These are phyloP conservation scores for Kwoniella bestiolae DNA, from an alignment of 768 basidiomycete genomes.

Conservation along the genomic window DNA sequence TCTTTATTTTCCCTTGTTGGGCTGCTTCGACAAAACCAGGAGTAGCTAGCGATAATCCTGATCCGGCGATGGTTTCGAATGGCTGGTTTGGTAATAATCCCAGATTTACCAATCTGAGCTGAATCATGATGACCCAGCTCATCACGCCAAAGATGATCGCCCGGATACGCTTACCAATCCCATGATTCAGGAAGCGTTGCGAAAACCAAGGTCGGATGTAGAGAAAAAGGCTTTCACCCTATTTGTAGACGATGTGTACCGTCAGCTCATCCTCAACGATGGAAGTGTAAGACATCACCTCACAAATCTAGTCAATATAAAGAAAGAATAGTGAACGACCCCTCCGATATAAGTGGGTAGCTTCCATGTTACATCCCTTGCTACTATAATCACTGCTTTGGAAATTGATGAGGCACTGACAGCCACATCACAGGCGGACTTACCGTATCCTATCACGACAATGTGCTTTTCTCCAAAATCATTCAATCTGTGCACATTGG, in stretches of 20 bases:
- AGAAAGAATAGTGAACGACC: background rate
- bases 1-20: background rate
- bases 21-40: background rate
- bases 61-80: slow-evolving; percentile 5
- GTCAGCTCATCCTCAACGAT: too few species aligned
- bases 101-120: background rate
- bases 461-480: background rate
- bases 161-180: background rate
- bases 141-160: background rate
- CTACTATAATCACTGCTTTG: background rate
- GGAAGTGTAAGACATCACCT: too few species aligned
- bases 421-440: slow-evolving; percentile 8
- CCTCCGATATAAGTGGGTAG: slow-evolving; percentile 7
- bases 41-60: slow-evolving; percentile 6
- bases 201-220: slow-evolving; percentile 8
- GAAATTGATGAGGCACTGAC: background rate
- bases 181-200: slow-evolving; percentile 7
- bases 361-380: slow-evolving; percentile 5
- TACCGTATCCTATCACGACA: slow-evolving; percentile 1
- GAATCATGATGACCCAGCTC: background rate
- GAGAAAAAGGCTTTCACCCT: slow-evolving; percentile 5
- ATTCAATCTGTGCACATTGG: background rate
- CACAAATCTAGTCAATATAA: slow-evolving; percentile 9
- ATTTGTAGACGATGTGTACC: background rate
- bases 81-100: background rate